Evolutionary conservation across 805 yeast genomes (phyloP).

Genomic region (Cyberlindnera americana): DNA sequence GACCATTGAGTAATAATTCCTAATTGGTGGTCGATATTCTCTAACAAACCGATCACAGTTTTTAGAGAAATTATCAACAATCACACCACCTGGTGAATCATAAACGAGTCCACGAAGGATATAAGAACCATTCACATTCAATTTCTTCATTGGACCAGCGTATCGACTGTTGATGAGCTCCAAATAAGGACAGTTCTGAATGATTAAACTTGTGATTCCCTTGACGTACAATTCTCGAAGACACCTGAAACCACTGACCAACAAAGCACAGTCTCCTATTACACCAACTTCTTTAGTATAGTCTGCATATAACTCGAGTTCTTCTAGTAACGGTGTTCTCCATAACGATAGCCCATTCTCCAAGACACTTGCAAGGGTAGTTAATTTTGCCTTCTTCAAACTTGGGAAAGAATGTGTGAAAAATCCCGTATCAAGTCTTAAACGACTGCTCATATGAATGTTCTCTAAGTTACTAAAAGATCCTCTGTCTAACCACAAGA

Average conservation of each 20-base stretch:
- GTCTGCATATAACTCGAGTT: slow-evolving; percentile 6
- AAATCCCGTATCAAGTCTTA: slow-evolving; percentile 6
- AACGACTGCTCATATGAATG: slow-evolving; percentile 8
- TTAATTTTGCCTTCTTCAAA: slow-evolving; percentile 5
- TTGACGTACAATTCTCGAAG: slow-evolving; percentile 5
- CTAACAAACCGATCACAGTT: slow-evolving; percentile 5
- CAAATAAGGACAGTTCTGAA: slow-evolving; percentile 8
- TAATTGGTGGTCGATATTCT: slow-evolving; percentile 1
- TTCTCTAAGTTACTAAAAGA: slow-evolving; percentile 2
- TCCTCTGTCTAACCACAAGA: slow-evolving; percentile 6
- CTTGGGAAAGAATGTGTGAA: slow-evolving; percentile 9
- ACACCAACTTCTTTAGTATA: slow-evolving; percentile 4
- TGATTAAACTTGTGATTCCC: slow-evolving; percentile 4
- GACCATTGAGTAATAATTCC: slow-evolving; percentile 4
- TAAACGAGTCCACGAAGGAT: slow-evolving; percentile 8
- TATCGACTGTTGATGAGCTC: slow-evolving; percentile 9
- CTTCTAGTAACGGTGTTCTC: slow-evolving; percentile 7
- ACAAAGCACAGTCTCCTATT: slow-evolving; percentile 5
- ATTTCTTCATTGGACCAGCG: slow-evolving; percentile 7
- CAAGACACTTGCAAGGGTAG: slow-evolving; percentile 1
- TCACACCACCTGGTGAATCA: slow-evolving; percentile 6
- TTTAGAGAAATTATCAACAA: slow-evolving; percentile 4
- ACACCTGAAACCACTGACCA: slow-evolving; percentile 4
- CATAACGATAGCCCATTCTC: slow-evolving; percentile 6
- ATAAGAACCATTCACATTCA: slow-evolving; percentile 5